Percentiles rank a stretch among this genome's conserved stretches.
Evolutionary conservation across 208 protist genomes (phyloP).

Genomic region (Novymonas esmeraldas): DNA sequence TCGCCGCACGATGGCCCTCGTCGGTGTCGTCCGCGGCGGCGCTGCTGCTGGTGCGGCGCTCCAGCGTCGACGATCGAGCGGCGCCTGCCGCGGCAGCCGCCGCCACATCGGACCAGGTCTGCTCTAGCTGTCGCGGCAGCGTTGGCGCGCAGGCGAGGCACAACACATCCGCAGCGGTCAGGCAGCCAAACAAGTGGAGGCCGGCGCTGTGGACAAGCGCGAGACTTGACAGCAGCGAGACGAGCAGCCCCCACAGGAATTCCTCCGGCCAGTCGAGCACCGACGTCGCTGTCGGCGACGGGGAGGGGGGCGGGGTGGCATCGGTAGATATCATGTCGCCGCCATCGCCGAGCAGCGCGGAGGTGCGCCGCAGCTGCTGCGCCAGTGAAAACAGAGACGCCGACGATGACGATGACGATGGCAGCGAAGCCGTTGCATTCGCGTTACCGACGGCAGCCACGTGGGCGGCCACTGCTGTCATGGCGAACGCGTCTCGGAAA

Average conservation of each 20-base stretch:
- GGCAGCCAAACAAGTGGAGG: slow-evolving; percentile 65
- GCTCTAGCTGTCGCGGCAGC: slow-evolving; percentile 33
- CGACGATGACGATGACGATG: slow-evolving; percentile 11
- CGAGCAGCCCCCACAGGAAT: slow-evolving; percentile 74
- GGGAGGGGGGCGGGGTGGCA: neutral
- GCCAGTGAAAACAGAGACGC: slow-evolving; percentile 17
- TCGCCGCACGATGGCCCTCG: neutral
- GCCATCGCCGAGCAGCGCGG: slow-evolving; percentile 7
- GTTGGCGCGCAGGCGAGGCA: slow-evolving; percentile 54
- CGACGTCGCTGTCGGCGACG: slow-evolving; percentile 29
- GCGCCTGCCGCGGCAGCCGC: neutral
- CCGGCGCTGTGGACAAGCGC: slow-evolving; percentile 66
- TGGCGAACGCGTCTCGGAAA: slow-evolving; percentile 26
- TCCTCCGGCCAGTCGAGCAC: slow-evolving; percentile 74
- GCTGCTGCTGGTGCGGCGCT: neutral
- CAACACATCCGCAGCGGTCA: slow-evolving; percentile 66
- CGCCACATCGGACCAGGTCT: slow-evolving; percentile 28
- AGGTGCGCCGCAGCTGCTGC: slow-evolving; percentile 27
- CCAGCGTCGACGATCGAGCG: neutral
- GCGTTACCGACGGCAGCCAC: neutral
- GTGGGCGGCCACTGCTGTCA: slow-evolving; percentile 25
- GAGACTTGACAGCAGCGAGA: slow-evolving; percentile 58
- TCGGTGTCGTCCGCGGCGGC: neutral
- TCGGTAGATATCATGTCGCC: neutral
- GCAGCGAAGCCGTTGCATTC: neutral